Conservation (phyloP, 257 asterid genomes). For the Paraleonurus japonicus region DNA sequence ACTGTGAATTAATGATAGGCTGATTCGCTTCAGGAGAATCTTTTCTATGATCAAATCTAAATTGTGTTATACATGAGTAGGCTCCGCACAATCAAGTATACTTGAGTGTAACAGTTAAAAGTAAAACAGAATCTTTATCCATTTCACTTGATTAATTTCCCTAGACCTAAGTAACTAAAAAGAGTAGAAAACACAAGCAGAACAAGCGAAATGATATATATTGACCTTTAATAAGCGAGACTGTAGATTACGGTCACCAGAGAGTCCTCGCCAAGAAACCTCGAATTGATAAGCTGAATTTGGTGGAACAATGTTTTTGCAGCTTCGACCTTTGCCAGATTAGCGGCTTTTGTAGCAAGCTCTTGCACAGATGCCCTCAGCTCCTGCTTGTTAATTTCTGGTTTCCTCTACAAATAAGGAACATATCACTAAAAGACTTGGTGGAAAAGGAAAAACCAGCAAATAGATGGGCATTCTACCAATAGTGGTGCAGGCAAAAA, state of each 20-base stretch:
- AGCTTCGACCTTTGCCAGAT: slow-evolving; percentile 77
- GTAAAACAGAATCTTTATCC: neutral
- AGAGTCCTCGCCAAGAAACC: slow-evolving; percentile 86
- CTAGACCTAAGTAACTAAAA: neutral
- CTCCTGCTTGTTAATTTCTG: slow-evolving; percentile 47
- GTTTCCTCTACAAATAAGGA: slow-evolving; percentile 43
- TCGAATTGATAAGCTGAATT: slow-evolving; percentile 91
- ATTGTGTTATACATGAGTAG: neutral
- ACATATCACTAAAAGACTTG: slow-evolving; percentile 11
- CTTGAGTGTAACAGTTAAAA: neutral
- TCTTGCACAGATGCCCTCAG: slow-evolving; percentile 70
- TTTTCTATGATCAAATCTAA: neutral
- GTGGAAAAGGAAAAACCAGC: neutral
- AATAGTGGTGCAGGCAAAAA: neutral
- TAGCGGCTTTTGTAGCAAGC: slow-evolving; percentile 88
- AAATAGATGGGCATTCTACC: neutral
- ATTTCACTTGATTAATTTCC: neutral
- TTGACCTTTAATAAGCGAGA: slow-evolving; percentile 77
- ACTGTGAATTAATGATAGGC: neutral
- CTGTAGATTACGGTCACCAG: slow-evolving; percentile 71
- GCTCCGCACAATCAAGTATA: neutral
- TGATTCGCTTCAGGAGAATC: neutral
- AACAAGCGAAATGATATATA: slow-evolving; percentile 12
- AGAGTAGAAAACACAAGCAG: slow-evolving; percentile 16
- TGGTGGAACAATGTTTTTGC: slow-evolving; percentile 81